These are phyloP conservation scores for Geranium incanum DNA, from an alignment of 441 rosid genomes.

Conservation along the genomic window DNA sequence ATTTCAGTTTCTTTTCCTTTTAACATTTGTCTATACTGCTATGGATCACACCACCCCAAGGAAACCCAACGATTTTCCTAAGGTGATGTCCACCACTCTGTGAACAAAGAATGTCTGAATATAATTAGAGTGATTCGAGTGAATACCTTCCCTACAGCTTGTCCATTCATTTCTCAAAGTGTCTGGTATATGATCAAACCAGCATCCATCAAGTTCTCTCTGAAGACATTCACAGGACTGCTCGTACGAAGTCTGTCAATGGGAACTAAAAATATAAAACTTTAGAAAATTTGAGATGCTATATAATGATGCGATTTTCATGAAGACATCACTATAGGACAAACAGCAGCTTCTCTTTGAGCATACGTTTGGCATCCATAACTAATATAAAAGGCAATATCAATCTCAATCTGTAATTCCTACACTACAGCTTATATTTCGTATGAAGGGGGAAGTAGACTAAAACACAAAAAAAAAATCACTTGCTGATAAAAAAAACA, in stretches of 20 bases:
- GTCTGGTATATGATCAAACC: conserved; percentile 57
- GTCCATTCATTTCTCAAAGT: conserved; percentile 49
- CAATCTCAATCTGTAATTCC: background rate
- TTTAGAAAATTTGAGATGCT: conserved; percentile 37
- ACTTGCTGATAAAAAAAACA: too few relatives aligned
- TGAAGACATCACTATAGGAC: conserved; percentile 4
- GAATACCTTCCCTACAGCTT: conserved; percentile 45
- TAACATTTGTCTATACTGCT: background rate
- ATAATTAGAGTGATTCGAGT: background rate
- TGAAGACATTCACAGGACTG: conserved; percentile 33
- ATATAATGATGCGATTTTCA: conserved; percentile 5
- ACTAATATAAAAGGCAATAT: background rate
- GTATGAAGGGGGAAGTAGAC: background rate
- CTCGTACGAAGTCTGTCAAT: conserved; percentile 51
- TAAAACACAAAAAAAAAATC: background rate
- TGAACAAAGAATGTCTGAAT: background rate
- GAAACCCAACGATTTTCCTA: background rate
- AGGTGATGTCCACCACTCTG: conserved; percentile 8
- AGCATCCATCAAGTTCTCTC: conserved; percentile 56
- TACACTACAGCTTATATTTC: background rate
- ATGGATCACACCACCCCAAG: conserved; percentile 9
- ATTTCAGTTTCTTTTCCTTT: background rate
- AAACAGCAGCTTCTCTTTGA: conserved; percentile 3
- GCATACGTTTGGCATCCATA: background rate
- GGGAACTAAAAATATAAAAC: conserved; percentile 58